These are phyloP conservation scores for Pythium aphanidermatum DNA, from an alignment of 352 stramenopile species.

Conservation along the genomic window DNA sequence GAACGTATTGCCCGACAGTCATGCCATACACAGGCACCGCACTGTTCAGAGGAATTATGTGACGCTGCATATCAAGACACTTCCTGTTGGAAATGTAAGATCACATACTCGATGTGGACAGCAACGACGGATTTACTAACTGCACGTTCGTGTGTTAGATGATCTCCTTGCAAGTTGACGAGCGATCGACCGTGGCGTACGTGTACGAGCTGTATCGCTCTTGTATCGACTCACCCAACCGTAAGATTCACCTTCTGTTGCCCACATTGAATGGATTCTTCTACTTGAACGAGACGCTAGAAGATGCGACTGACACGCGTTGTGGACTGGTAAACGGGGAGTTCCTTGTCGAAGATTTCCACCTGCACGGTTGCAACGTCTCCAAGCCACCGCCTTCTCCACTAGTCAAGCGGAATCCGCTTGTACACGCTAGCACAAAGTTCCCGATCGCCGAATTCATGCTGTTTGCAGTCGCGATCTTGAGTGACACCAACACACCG, in stretches of 20 bases:
- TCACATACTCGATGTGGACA: too few species aligned
- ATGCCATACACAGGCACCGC: too few species aligned
- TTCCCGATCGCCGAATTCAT: slow-evolving; percentile 37
- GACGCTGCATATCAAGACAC: slow-evolving; percentile 63
- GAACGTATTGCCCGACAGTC: slow-evolving; percentile 36
- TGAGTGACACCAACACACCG: slow-evolving; percentile 47
- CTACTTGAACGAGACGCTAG: slow-evolving; percentile 58
- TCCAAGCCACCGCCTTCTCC: slow-evolving; percentile 6
- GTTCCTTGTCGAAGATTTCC: slow-evolving; percentile 64
- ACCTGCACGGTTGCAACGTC: slow-evolving; percentile 34
- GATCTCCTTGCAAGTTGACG: slow-evolving; percentile 52
- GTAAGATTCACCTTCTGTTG: slow-evolving; percentile 56
- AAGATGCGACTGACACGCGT: slow-evolving; percentile 48
- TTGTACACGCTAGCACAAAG: background rate
- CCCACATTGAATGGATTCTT: slow-evolving; percentile 63
- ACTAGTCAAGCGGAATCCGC: slow-evolving; percentile 4
- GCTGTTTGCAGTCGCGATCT: slow-evolving; percentile 60
- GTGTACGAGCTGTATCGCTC: slow-evolving; percentile 77
- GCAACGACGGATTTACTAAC: too few species aligned
- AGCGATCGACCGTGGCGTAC: slow-evolving; percentile 44
- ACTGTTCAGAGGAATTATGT: slow-evolving; percentile 53
- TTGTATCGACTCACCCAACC: slow-evolving; percentile 47
- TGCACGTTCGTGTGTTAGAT: slow-evolving; percentile 24
- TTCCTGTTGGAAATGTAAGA: slow-evolving; percentile 67
- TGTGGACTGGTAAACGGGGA: slow-evolving; percentile 63